Conservation (phyloP, 208 protist species). For the Borovskyia barvae region DNA sequence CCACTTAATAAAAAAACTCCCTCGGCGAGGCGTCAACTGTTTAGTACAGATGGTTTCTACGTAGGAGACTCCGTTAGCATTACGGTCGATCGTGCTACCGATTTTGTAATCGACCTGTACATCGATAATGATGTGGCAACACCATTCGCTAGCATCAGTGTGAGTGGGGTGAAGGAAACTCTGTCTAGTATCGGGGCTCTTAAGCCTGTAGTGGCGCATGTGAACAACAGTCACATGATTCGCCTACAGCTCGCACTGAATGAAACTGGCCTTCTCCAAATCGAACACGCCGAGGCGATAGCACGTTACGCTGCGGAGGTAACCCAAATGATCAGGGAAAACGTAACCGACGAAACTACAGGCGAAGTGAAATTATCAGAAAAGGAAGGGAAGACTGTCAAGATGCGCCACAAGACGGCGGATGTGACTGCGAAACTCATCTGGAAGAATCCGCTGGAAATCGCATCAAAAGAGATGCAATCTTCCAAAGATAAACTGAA, state of each 20-base stretch:
- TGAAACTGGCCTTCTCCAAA: slow-evolving; percentile 67
- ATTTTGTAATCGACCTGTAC: slow-evolving; percentile 70
- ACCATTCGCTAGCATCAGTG: slow-evolving; percentile 37
- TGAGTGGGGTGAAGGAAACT: slow-evolving; percentile 45
- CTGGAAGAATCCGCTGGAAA: slow-evolving; percentile 37
- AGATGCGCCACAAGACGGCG: slow-evolving; percentile 37
- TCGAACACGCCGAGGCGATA: slow-evolving; percentile 58
- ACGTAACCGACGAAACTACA: slow-evolving; percentile 20
- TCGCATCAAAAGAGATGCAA: slow-evolving; percentile 27
- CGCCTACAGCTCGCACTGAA: slow-evolving; percentile 70
- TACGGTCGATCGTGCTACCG: slow-evolving; percentile 69
- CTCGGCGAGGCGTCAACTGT: slow-evolving; percentile 13
- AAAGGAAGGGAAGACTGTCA: slow-evolving; percentile 15
- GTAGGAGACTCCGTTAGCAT: slow-evolving; percentile 59
- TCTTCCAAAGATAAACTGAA: slow-evolving; percentile 39
- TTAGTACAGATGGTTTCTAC: slow-evolving; percentile 1
- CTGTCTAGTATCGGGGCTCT: slow-evolving; percentile 44
- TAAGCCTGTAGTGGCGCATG: slow-evolving; percentile 39
- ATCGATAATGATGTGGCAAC: neutral
- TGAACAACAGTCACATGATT: slow-evolving; percentile 81
- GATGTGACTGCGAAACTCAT: slow-evolving; percentile 26
- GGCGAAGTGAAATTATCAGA: slow-evolving; percentile 22
- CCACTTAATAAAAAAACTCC: slow-evolving; percentile 22
- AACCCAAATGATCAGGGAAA: slow-evolving; percentile 25
- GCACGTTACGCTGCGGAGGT: slow-evolving; percentile 66